phyloP scores from a whole-genome alignment of 2,329 filamentous ascomycete genomes.

The Stachybotrys elegans region DNA sequence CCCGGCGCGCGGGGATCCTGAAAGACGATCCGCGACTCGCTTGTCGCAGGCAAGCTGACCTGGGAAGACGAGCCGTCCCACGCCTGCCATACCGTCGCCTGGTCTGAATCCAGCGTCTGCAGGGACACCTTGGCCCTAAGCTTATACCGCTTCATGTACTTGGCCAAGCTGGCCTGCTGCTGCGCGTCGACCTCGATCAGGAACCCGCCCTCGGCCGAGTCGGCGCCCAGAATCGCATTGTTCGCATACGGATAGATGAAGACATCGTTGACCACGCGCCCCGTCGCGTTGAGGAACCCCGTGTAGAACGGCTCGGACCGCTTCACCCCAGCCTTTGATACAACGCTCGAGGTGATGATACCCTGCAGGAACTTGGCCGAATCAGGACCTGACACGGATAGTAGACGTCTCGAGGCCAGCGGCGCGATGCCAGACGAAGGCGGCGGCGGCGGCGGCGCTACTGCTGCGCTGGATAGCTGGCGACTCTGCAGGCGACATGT shows the following conservation, averaged over 20 bases:
- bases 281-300: conserved; percentile 80
- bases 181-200: conserved; percentile 77
- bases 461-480: conserved; percentile 21
- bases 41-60: background rate
- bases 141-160: conserved; percentile 80
- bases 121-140: conserved; percentile 74
- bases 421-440: conserved; percentile 42
- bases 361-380: conserved; percentile 84
- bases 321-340: conserved; percentile 29
- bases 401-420: conserved; percentile 70
- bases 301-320: conserved; percentile 61
- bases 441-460: conserved; percentile 36
- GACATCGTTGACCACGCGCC: conserved; percentile 80
- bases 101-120: conserved; percentile 57
- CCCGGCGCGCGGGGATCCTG: conserved; percentile 50
- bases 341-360: conserved; percentile 62
- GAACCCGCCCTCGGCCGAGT: conserved; percentile 32
- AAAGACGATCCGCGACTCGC: conserved; percentile 27
- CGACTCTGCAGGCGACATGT: conserved; percentile 26
- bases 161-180: conserved; percentile 57
- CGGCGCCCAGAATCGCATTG: conserved; percentile 15
- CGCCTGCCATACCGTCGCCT: conserved; percentile 65
- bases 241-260: conserved; percentile 70
- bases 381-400: conserved; percentile 75
- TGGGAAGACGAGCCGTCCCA: conserved; percentile 54